These are phyloP conservation scores for Castanea crenata DNA, from an alignment of 306 rosid genomes.

Conservation along the genomic window DNA sequence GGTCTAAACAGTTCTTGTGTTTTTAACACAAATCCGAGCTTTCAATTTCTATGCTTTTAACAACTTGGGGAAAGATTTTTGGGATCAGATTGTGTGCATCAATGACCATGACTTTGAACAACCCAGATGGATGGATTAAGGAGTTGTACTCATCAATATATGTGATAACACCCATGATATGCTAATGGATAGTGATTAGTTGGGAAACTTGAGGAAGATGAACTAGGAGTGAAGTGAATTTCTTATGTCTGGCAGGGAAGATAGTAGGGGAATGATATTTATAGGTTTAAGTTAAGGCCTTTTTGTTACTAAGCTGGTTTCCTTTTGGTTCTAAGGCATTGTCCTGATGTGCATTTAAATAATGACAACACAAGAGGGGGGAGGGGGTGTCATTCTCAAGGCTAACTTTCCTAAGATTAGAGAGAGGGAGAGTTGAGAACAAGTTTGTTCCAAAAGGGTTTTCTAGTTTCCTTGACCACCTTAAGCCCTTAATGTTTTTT, in stretches of 20 bases:
- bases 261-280: not conserved
- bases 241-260: not conserved
- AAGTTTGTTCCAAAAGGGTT: too few relatives aligned
- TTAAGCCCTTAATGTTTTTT: too few relatives aligned
- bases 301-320: not conserved
- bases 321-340: not conserved
- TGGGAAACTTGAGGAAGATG: not conserved
- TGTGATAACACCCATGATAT: not conserved
- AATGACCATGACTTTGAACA: constrained; percentile 43
- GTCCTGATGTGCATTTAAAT: too few relatives aligned
- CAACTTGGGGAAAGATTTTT: constrained; percentile 29
- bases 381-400: too few relatives aligned
- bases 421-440: too few relatives aligned
- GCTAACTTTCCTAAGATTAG: too few relatives aligned
- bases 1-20: too few relatives aligned
- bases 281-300: not conserved
- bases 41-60: constrained; percentile 11
- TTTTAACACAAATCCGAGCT: too few relatives aligned
- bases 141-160: constrained; percentile 16
- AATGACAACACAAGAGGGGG: too few relatives aligned
- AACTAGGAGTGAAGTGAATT: not conserved
- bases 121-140: constrained; percentile 20
- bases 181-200: not conserved
- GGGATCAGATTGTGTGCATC: constrained; percentile 32
- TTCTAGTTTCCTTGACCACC: too few relatives aligned